phyloP scores from a whole-genome alignment of 768 basidiomycete species.

The Paxillus ammoniavirescens region DNA sequence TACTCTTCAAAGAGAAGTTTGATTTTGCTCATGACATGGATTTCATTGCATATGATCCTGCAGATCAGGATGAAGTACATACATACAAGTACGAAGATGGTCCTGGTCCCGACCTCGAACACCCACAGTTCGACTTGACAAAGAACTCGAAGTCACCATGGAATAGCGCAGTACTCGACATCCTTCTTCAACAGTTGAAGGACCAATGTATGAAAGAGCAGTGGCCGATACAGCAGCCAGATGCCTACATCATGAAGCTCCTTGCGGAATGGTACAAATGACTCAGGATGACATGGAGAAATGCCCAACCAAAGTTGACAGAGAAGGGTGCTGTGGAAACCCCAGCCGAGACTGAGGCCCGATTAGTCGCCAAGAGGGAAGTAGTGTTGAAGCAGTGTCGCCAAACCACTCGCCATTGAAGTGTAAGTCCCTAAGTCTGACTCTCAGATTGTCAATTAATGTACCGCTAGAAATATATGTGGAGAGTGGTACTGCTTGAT shows the following conservation, averaged over 20 bases:
- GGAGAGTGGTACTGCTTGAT: neutral
- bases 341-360: neutral
- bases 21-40: constrained; percentile 1
- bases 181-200: constrained; percentile 1
- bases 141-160: too few relatives aligned
- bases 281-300: neutral
- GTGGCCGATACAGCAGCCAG: neutral
- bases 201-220: neutral
- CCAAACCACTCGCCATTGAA: neutral
- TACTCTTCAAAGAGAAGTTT: constrained; percentile 3
- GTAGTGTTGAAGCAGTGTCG: neutral
- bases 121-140: too few relatives aligned
- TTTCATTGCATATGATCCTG: neutral
- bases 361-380: neutral
- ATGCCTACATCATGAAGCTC: neutral
- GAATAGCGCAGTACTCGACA: neutral
- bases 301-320: neutral
- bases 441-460: too few relatives aligned
- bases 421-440: neutral
- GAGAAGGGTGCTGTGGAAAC: neutral
- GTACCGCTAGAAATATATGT: neutral
- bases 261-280: neutral
- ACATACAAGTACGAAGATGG: constrained; percentile 3
- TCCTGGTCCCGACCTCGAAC: neutral
- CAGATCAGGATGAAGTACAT: neutral